A percentile compares a stretch with the other conserved stretches of the same genome.
These are phyloP conservation scores for Calophaca sinica DNA, from an alignment of 306 rosid genomes.

Conservation along the genomic window DNA sequence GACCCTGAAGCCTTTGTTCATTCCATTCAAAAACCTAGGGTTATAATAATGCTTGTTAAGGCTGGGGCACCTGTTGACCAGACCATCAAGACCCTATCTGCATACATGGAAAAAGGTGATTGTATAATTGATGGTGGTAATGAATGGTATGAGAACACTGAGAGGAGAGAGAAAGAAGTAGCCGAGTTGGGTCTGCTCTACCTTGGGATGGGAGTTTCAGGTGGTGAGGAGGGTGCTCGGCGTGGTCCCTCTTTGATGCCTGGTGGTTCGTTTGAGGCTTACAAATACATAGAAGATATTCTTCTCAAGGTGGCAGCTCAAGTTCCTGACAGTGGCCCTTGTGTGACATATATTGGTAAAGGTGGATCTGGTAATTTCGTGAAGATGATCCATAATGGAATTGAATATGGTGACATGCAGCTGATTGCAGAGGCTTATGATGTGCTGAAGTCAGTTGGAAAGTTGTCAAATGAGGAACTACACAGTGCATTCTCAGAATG, in stretches of 20 bases:
- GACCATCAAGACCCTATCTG: slow-evolving; percentile 89
- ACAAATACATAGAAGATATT: slow-evolving; percentile 84
- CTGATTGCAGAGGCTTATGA: slow-evolving; percentile 94
- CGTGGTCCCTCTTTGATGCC: slow-evolving; percentile 96
- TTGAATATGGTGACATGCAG: slow-evolving; percentile 98
- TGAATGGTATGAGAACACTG: slow-evolving; percentile 98
- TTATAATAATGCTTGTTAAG: slow-evolving; percentile 89
- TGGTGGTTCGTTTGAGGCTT: slow-evolving; percentile 91
- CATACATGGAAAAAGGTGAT: slow-evolving; percentile 84
- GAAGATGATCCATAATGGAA: slow-evolving; percentile 94
- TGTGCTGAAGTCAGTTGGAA: slow-evolving; percentile 88
- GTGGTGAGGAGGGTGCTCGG: slow-evolving; percentile 97
- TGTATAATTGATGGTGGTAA: slow-evolving; percentile 94
- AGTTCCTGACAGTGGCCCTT: slow-evolving; percentile 90
- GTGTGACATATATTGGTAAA: slow-evolving; percentile 85
- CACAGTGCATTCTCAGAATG: slow-evolving; percentile 75
- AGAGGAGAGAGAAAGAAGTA: slow-evolving; percentile 78
- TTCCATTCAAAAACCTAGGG: slow-evolving; percentile 87
- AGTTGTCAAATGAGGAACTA: slow-evolving; percentile 85
- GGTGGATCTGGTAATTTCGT: slow-evolving; percentile 98
- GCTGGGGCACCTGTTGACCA: slow-evolving; percentile 97
- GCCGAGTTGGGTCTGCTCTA: slow-evolving; percentile 82
- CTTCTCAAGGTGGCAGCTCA: slow-evolving; percentile 96
- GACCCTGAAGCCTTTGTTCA: slow-evolving; percentile 85
- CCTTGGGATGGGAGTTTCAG: slow-evolving; percentile 98